Conservation (phyloP, 768 basidiomycete genomes). For the Lactarius deliciosus region DNA sequence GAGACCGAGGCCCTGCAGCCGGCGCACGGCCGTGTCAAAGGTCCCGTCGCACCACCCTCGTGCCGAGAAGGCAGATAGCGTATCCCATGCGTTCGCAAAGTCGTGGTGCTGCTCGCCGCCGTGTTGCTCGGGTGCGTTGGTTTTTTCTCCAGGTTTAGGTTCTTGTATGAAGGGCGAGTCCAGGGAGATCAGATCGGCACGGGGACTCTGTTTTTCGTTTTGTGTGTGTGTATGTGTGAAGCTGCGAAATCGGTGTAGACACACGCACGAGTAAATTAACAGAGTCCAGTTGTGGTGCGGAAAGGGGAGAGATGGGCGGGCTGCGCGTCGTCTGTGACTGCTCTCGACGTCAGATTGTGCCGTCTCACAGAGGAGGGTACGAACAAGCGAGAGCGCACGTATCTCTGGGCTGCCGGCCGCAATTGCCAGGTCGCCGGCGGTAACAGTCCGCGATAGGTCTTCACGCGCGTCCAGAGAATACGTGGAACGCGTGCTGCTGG, state of each 20-base stretch:
- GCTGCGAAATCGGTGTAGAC: not conserved
- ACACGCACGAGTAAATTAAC: constrained; percentile 2
- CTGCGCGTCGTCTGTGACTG: constrained; percentile 3
- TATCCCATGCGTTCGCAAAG: constrained; percentile 61
- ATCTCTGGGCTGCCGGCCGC: constrained; percentile 30
- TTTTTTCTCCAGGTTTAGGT: constrained; percentile 29
- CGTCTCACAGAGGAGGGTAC: not conserved
- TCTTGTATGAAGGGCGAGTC: constrained; percentile 69
- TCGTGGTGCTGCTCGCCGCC: constrained; percentile 36
- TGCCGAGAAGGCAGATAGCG: constrained; percentile 40
- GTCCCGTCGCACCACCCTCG: constrained; percentile 71
- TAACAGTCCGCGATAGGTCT: constrained; percentile 31
- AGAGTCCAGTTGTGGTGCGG: constrained; percentile 6
- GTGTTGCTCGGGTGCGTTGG: constrained; percentile 9
- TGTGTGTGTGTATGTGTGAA: not conserved
- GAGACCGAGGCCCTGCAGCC: constrained; percentile 49
- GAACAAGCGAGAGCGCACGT: constrained; percentile 22
- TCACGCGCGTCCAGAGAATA: constrained; percentile 38
- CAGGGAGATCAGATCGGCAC: constrained; percentile 65
- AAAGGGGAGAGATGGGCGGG: constrained; percentile 22
- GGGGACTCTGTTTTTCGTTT: constrained; percentile 34
- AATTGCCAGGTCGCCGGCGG: constrained; percentile 30
- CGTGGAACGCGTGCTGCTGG: constrained; percentile 40
- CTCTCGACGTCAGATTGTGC: not conserved
- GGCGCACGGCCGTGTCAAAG: constrained; percentile 53